Base-by-base conservation (phyloP, 1,284 basidiomycete species). In the Exobasidium cylindrosporum region DNA sequence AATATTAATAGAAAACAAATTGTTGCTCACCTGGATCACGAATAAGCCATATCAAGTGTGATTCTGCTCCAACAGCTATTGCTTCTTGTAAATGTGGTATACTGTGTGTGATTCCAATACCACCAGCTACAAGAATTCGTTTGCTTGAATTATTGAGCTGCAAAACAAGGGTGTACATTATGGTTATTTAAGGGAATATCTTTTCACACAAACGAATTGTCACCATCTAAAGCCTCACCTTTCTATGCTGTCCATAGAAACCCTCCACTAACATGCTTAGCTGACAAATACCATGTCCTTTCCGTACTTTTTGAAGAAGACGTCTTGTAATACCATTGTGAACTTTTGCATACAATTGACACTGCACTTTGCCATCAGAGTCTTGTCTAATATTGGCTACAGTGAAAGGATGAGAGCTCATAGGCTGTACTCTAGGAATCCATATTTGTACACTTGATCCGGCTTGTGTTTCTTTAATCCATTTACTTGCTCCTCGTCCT, bases 381-480 rank as follows among this genome's bases (percentile, higher is more conserved):
- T 62, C 58, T 14, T 7, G 50, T 2, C 66, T 68, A 11, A 60
- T 58, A 0, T 50, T 28, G 6, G 68, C 60, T 3, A 73, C 66
- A 4, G 72, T 63, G 62, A 73, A 73, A 17, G 72, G 72, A 60
- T 73, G 72, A 24, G 67, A 63, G 5, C 63, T 60, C 4, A 70
- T 63, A 56, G 58, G 63, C 35, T 73, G 68, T 28, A 70, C 21
- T 10, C 64, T 58, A 0, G 70, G 68, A 5, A 72, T 57, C 7
- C 63, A 67, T 54, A 73, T 58, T 2, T 64, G 60, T 21, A 73
- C 47, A 40, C 26, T 4, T 6, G 23, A 28, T 28, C 57, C 44
- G n/a, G 24, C 11, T 10, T 24, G 11, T 14, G 14, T 29, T 6
- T 7, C 24, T 6, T 10, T 6, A 24, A 26, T 11, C 14, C 24